Evolutionary conservation across 2,329 filamentous ascomycete species (phyloP).

Genomic region (Pezicula rhizophila): DNA sequence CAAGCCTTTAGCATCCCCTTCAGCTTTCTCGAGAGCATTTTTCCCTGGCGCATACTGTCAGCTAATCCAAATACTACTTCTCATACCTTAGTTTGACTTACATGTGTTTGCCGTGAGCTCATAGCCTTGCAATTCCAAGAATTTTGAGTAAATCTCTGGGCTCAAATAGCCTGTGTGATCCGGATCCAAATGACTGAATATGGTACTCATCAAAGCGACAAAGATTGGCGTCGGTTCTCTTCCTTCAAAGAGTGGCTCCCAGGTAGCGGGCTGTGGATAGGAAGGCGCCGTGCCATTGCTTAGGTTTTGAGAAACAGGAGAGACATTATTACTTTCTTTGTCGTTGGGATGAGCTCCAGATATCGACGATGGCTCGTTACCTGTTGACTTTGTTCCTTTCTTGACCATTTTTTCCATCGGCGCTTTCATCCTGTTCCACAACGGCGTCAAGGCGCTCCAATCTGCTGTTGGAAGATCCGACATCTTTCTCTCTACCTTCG

Average conservation of each 20-base stretch:
- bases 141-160: constrained; percentile 17
- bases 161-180: constrained; percentile 15
- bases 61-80: background rate
- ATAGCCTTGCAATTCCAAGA: constrained; percentile 18
- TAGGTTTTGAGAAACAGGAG: constrained; percentile 10
- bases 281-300: constrained; percentile 19
- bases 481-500: background rate
- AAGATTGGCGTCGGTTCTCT: constrained; percentile 15
- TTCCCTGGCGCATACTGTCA: constrained; percentile 11
- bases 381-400: background rate
- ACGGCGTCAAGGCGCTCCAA: constrained; percentile 11
- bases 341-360: background rate
- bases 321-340: background rate
- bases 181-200: constrained; percentile 18
- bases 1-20: constrained; percentile 13
- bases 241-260: constrained; percentile 17
- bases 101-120: constrained; percentile 14
- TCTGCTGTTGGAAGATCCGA: constrained; percentile 18
- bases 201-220: constrained; percentile 19
- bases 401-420: constrained; percentile 13
- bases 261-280: constrained; percentile 14
- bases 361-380: background rate
- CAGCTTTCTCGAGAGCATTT: constrained; percentile 9
- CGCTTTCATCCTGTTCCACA: constrained; percentile 21
- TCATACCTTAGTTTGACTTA: constrained; percentile 6